These are phyloP conservation scores for Penicillium bialowiezense DNA, from an alignment of 495 filamentous ascomycete genomes.

Conservation along the genomic window DNA sequence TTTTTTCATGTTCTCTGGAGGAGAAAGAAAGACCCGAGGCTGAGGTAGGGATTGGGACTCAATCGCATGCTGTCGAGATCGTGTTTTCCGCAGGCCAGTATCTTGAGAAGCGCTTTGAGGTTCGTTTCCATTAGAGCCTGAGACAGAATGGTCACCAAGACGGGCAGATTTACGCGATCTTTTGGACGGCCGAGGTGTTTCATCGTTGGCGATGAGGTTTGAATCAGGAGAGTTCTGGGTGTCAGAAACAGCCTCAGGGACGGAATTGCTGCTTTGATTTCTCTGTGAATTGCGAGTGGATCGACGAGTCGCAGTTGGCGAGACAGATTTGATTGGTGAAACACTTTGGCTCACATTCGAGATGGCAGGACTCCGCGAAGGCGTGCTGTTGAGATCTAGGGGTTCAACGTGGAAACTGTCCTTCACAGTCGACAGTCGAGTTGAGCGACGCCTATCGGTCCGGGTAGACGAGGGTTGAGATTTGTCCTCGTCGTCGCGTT, in stretches of 20 bases:
- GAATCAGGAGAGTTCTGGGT: slow-evolving; percentile 7
- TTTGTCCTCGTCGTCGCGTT: slow-evolving; percentile 29
- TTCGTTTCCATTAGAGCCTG: slow-evolving; percentile 10
- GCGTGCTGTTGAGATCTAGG: slow-evolving; percentile 12
- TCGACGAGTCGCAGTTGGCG: slow-evolving; percentile 15
- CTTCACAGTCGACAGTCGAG: slow-evolving; percentile 23
- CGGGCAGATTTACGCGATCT: slow-evolving; percentile 25
- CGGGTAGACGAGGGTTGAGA: slow-evolving; percentile 1
- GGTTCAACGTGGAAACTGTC: slow-evolving; percentile 4
- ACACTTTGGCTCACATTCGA: slow-evolving; percentile 2
- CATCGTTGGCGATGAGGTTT: neutral
- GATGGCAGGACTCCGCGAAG: slow-evolving; percentile 17
- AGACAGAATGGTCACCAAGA: slow-evolving; percentile 20
- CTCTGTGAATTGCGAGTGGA: slow-evolving; percentile 26
- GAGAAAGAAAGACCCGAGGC: neutral
- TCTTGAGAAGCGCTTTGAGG: slow-evolving; percentile 4
- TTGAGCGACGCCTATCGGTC: slow-evolving; percentile 33
- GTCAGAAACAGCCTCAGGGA: neutral
- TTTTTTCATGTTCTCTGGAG: neutral
- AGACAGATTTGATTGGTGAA: slow-evolving; percentile 9
- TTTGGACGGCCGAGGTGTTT: slow-evolving; percentile 14
- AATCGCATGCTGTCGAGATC: slow-evolving; percentile 8
- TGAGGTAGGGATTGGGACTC: slow-evolving; percentile 3
- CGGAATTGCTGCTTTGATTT: slow-evolving; percentile 5
- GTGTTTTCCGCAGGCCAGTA: slow-evolving; percentile 21